These are phyloP conservation scores for Artemisia annua DNA, from an alignment of 129 eudicot genomes.

Conservation along the genomic window DNA sequence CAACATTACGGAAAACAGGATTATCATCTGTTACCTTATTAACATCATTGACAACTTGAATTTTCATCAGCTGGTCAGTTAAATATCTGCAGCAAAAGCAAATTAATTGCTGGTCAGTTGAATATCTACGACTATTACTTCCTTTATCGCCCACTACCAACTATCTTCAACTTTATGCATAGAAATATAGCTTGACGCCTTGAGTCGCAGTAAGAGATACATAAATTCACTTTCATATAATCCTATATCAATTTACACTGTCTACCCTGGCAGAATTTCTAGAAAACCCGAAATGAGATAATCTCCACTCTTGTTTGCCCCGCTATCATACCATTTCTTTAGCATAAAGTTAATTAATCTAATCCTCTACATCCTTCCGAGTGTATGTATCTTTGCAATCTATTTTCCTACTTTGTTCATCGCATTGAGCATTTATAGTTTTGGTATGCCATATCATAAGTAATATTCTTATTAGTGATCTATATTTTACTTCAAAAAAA, in stretches of 20 bases:
- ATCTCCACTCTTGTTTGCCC: slow-evolving; percentile 8
- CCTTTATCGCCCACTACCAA: not conserved
- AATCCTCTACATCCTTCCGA: slow-evolving; percentile 12
- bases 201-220: not conserved
- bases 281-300: slow-evolving; percentile 15
- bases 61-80: slow-evolving; percentile 81
- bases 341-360: not conserved
- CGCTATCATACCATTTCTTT: slow-evolving; percentile 16
- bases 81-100: slow-evolving; percentile 56
- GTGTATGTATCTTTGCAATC: slow-evolving; percentile 15
- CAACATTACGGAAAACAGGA: not conserved
- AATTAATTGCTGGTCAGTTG: slow-evolving; percentile 6
- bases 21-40: slow-evolving; percentile 62
- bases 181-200: not conserved
- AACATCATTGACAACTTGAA: slow-evolving; percentile 81
- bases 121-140: not conserved
- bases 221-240: not conserved
- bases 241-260: not conserved
- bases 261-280: not conserved
- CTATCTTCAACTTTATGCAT: not conserved
- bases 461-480: not conserved
- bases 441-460: not conserved
- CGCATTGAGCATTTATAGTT: not conserved
- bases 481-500: not conserved
- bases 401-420: slow-evolving; percentile 1